Conservation (phyloP, 2,329 filamentous ascomycete species). For the Fulvia fulva region DNA sequence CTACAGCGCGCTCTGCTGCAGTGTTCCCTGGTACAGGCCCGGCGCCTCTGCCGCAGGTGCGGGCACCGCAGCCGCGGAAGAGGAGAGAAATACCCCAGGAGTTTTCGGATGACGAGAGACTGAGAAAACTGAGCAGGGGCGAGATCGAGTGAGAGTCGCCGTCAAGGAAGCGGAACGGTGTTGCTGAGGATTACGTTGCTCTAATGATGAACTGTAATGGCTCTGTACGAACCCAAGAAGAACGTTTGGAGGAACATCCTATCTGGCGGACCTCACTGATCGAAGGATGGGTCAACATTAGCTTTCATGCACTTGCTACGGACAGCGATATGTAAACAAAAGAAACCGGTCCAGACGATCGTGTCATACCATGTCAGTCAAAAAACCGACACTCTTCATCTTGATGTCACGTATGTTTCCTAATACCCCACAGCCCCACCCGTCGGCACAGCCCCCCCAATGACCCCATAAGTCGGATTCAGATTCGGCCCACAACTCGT, state of each 20-base stretch:
- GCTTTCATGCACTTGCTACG: not conserved
- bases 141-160: not conserved
- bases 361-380: too few relatives aligned
- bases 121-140: not conserved
- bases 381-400: too few relatives aligned
- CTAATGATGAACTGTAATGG: not conserved
- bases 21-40: too few relatives aligned
- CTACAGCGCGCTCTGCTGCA: too few relatives aligned
- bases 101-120: not conserved
- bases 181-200: not conserved
- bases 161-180: not conserved
- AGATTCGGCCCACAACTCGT: slow-evolving; percentile 29
- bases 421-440: too few relatives aligned
- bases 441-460: too few relatives aligned
- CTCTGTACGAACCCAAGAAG: not conserved
- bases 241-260: too few relatives aligned
- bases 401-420: too few relatives aligned
- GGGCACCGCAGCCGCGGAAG: not conserved
- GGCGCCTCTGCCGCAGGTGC: too few relatives aligned
- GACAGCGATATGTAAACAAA: not conserved
- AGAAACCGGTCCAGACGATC: too few relatives aligned
- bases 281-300: not conserved
- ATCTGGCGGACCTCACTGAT: too few relatives aligned
- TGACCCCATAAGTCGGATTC: slow-evolving; percentile 21
- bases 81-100: not conserved